These are phyloP conservation scores for Nematodospora anomalae DNA, from an alignment of 1,139 yeast genomes.

Conservation along the genomic window DNA sequence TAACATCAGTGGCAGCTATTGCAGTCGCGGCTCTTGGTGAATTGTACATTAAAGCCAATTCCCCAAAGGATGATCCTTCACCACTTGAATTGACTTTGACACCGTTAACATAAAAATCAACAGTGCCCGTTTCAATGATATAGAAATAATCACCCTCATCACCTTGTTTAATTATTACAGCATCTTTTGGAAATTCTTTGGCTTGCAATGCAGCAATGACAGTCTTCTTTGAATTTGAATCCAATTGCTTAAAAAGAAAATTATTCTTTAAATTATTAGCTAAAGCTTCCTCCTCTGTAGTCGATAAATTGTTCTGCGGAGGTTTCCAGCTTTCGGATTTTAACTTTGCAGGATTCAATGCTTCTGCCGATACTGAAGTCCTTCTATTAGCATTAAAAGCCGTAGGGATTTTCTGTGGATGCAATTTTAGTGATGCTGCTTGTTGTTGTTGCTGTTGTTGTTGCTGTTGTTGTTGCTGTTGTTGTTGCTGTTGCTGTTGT, in stretches of 20 bases:
- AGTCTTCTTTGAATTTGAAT: slow-evolving; percentile 70
- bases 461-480: slow-evolving; percentile 5
- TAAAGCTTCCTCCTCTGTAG: slow-evolving; percentile 66
- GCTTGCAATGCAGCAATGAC: slow-evolving; percentile 82
- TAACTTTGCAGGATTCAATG: slow-evolving; percentile 56
- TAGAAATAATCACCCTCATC: slow-evolving; percentile 96
- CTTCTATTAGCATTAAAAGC: slow-evolving; percentile 80
- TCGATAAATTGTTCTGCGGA: slow-evolving; percentile 63
- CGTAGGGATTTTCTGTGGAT: slow-evolving; percentile 38
- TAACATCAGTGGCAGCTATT: slow-evolving; percentile 64
- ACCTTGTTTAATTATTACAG: slow-evolving; percentile 84
- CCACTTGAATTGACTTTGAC: slow-evolving; percentile 71
- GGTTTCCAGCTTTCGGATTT: slow-evolving; percentile 71
- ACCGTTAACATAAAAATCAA: slow-evolving; percentile 77
- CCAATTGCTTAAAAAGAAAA: slow-evolving; percentile 77
- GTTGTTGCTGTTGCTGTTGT: slow-evolving; percentile 16
- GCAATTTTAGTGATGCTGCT: slow-evolving; percentile 12
- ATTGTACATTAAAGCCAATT: slow-evolving; percentile 94
- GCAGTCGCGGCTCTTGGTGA: slow-evolving; percentile 98
- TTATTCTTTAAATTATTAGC: slow-evolving; percentile 72
- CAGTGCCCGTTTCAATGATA: slow-evolving; percentile 81
- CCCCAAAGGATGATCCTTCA: slow-evolving; percentile 93
- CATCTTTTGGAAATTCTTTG: slow-evolving; percentile 57
- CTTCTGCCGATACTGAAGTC: slow-evolving; percentile 85
- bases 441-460: slow-evolving; percentile 16